Conservation (phyloP, 306 rosid genomes). For the Erythrophleum fordii region DNA sequence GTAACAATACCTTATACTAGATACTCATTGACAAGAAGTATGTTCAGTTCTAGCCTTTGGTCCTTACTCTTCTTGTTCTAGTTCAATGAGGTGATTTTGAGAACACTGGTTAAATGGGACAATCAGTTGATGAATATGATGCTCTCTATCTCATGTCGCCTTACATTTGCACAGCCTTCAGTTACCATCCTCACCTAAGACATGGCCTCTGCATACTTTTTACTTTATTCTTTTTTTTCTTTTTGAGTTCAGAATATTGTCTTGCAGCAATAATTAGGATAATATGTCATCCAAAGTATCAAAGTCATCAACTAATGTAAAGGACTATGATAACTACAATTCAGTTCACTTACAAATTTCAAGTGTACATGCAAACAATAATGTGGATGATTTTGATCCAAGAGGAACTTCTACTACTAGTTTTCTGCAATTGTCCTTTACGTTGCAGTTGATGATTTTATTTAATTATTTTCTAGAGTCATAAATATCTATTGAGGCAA, state of each 20-base stretch:
- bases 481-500: conserved; percentile 2
- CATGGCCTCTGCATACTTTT: conserved; percentile 30
- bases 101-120: conserved; percentile 10
- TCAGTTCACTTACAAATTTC: conserved; percentile 57
- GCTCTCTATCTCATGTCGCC: conserved; percentile 24
- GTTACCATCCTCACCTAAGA: conserved; percentile 3
- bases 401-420: conserved; percentile 85
- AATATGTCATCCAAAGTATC: conserved; percentile 51
- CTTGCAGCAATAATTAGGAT: conserved; percentile 65
- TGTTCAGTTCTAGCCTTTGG: conserved; percentile 27
- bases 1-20: too few species aligned
- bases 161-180: conserved; percentile 23
- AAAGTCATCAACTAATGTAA: conserved; percentile 57
- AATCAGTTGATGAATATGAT: conserved; percentile 24
- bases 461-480: conserved; percentile 22
- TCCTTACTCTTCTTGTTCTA: conserved; percentile 9
- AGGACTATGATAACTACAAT: conserved; percentile 47
- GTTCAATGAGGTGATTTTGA: conserved; percentile 31
- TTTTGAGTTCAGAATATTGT: conserved; percentile 42
- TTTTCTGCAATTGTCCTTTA: conserved; percentile 34
- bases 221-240: conserved; percentile 23
- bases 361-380: conserved; percentile 45
- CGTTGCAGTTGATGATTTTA: conserved; percentile 13
- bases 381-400: conserved; percentile 84
- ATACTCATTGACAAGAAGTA: conserved; percentile 2